Evolutionary conservation across 2,329 filamentous ascomycete species (phyloP), one percentile per base, ranked within the genome.

Genomic region (Colletotrichum sojae): DNA sequence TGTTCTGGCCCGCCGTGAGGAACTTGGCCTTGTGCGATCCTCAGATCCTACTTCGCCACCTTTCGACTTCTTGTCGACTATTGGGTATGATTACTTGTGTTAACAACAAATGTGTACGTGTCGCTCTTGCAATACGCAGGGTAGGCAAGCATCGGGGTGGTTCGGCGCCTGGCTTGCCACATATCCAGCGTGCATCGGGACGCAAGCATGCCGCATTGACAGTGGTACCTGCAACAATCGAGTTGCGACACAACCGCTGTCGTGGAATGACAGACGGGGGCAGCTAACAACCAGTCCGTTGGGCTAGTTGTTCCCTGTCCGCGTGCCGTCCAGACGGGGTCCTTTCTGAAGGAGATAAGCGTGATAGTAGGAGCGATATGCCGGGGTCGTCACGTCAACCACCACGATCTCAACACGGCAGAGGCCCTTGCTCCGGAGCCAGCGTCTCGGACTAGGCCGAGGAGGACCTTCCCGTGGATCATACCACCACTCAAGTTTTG

Each of bases 311-410:
- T 58, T 39, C 51, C 31, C 27, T 64, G 61, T 74, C 71, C 57
- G 66, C 15, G 74, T 75, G 73, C 74, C 74, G 73, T 54, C 74
- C 75, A 75, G 73, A 77, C 78, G 79, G 81, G 80, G 76, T 80
- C 80, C 80, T 84, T 84, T 86, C 84, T 86, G 84, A 86, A 86
- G 83, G 84, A 83, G 85, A 86, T 76, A 87, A 86, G 83, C 84
- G 85, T 82, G 85, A 86, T 87, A 87, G 83, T 85, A 85, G 85
- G 83, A 72, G 81, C 80, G 74, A 75, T 67, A 78, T 81, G 78
- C 80, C 76, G 43, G 72, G 56, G 71, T 65, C 57, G 60, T 69
- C 49, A 53, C 46, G 40, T 53, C 22, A 69, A 48, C 39, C 48
- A 43, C 61, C 70, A 56, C 36, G 58, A 58, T 56, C 57, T 60